A percentile compares a stretch with the other conserved stretches of the same genome.
Evolutionary conservation across 106 monocot genomes (phyloP).

Genomic region (Acorus gramineus): DNA sequence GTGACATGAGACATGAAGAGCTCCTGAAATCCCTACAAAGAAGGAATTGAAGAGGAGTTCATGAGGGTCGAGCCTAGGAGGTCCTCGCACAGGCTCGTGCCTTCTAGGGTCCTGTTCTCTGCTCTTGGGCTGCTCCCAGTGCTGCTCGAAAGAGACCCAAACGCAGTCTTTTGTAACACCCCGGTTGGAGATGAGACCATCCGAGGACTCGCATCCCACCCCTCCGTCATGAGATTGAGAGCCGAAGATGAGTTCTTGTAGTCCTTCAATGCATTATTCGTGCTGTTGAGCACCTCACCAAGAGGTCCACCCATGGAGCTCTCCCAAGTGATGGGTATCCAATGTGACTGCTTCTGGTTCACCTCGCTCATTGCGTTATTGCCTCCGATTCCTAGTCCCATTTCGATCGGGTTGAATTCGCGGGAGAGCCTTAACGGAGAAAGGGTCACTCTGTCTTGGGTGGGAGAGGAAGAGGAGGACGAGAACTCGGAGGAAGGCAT

Average conservation of each 20-base stretch:
- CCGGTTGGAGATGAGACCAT: conserved; percentile 65
- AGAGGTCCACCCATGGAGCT: conserved; percentile 73
- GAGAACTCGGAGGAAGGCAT: conserved; percentile 42
- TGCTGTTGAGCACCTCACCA: conserved; percentile 81
- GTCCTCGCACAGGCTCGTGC: conserved; percentile 35
- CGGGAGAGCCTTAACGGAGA: conserved; percentile 36
- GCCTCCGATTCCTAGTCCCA: conserved; percentile 20
- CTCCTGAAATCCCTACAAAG: conserved; percentile 12
- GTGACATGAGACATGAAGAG: background rate
- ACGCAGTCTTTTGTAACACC: conserved; percentile 66
- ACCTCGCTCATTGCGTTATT: conserved; percentile 4
- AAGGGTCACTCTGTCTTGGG: conserved; percentile 36
- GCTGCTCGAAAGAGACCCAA: conserved; percentile 69
- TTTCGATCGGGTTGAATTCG: conserved; percentile 27
- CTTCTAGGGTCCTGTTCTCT: conserved; percentile 30
- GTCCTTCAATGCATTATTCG: conserved; percentile 28
- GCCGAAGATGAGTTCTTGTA: conserved; percentile 27
- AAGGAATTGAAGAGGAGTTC: conserved; percentile 34
- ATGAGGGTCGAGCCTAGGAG: conserved; percentile 42
- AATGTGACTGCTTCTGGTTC: conserved; percentile 16
- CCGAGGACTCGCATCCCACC: conserved; percentile 44
- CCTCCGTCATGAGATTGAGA: conserved; percentile 43
- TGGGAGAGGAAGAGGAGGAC: conserved; percentile 39
- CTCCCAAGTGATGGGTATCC: conserved; percentile 63
- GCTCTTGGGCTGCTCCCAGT: conserved; percentile 74